These are phyloP conservation scores for Rhodotorula graminis DNA, from an alignment of 768 basidiomycete species.

Conservation along the genomic window DNA sequence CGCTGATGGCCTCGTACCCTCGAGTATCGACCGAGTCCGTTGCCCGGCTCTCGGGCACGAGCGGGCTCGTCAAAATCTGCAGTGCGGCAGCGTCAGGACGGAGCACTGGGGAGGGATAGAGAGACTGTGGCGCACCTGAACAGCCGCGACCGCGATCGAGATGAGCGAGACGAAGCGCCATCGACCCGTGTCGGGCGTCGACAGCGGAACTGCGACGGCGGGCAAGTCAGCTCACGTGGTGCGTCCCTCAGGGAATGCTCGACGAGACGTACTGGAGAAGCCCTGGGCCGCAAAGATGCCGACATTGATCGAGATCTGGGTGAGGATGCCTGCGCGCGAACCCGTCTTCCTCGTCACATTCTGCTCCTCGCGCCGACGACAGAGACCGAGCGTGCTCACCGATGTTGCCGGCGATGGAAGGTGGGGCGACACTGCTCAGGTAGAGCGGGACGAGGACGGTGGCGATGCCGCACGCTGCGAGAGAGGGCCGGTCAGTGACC, in stretches of 20 bases:
- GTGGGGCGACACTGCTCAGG: constrained; percentile 77
- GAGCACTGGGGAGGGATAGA: too few species aligned
- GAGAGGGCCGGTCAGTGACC: constrained; percentile 48
- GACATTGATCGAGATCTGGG: constrained; percentile 74
- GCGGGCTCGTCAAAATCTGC: constrained; percentile 10
- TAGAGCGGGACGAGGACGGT: constrained; percentile 68
- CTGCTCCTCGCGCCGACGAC: too few species aligned
- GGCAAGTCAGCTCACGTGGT: background rate
- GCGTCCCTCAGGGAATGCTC: rapidly evolving
- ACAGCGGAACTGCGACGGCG: constrained; percentile 9
- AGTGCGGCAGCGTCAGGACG: too few species aligned
- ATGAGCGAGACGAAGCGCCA: constrained; percentile 38
- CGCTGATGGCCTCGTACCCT: background rate
- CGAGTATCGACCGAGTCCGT: background rate
- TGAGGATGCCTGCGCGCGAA: constrained; percentile 61
- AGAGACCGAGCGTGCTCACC: constrained; percentile 50
- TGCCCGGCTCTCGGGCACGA: constrained; percentile 18
- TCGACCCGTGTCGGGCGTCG: background rate
- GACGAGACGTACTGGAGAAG: constrained; percentile 56
- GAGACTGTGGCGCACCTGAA: constrained; percentile 10
- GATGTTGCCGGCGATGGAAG: constrained; percentile 66
- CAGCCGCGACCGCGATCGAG: constrained; percentile 16
- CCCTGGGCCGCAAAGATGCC: constrained; percentile 82
- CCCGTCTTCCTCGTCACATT: too few species aligned
- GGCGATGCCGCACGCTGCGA: constrained; percentile 44